Conservation (phyloP, 2,329 filamentous ascomycete genomes). For the Colletotrichum sp. region DNA sequence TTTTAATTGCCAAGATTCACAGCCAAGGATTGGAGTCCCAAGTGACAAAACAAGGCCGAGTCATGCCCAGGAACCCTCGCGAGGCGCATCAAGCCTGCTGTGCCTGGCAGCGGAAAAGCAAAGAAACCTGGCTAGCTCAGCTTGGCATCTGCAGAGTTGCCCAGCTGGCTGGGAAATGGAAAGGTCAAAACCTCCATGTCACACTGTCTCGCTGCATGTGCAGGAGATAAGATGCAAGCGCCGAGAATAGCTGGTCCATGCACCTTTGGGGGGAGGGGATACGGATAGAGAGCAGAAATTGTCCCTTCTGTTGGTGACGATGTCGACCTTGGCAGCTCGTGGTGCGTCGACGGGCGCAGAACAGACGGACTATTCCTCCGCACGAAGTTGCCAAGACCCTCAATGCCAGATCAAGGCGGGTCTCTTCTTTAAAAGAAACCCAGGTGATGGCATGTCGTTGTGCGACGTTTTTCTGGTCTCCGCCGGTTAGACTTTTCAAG, state of each 20-base stretch:
- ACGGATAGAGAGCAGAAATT: background rate
- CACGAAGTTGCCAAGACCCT: slow-evolving; percentile 1
- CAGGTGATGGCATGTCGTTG: background rate
- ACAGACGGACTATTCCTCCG: background rate
- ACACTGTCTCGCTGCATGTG: background rate
- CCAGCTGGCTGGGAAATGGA: background rate
- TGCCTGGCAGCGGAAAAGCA: background rate
- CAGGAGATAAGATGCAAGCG: background rate
- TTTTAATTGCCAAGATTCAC: slow-evolving; percentile 13
- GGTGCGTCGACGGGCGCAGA: background rate
- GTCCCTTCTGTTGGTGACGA: background rate
- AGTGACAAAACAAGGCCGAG: background rate
- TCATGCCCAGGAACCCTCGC: background rate
- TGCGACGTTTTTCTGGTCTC: background rate
- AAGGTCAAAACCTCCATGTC: background rate
- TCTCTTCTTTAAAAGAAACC: background rate
- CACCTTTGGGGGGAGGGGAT: background rate
- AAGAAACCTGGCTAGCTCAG: background rate
- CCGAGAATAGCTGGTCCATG: background rate
- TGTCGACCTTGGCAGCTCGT: background rate
- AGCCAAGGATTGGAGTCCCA: background rate
- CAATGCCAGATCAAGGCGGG: slow-evolving; percentile 2
- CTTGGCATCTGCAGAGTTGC: background rate
- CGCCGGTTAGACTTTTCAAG: background rate
- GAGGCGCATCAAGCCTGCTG: background rate